Base-by-base conservation (phyloP, 768 basidiomycete species). In the Cubamyces lactineus region DNA sequence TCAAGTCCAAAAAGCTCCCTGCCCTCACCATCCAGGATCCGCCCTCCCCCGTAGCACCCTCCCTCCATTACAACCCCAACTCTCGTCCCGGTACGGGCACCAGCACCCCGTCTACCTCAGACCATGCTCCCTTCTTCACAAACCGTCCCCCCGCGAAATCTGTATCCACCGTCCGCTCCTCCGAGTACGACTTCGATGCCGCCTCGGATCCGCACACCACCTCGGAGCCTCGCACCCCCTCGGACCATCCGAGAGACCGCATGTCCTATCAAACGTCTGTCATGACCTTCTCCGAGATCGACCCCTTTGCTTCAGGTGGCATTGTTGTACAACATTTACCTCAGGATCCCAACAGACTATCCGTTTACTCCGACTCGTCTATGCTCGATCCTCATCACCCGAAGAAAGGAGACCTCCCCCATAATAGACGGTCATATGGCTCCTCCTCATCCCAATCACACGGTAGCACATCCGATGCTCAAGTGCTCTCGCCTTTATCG, bases 361-460 rank as follows among this genome's bases (percentile, higher is more conserved):
- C 86, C 23, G 79, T 76, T 15, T 81, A 82, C 67, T 86, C 86
- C 0, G 80, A 79, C 62, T 72, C 78, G 52, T 86, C 86, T 17
- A 71, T 75, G 47, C 74, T 76, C 47, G 84, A 86, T 62, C 70
- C 76, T 28, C 68, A 74, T 46, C 68, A 76, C 26, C 82, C 80
- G 71, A 76, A 75, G 57, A 67, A 57, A 28, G 79, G 80, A 17
- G 19, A 55, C n/a, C 54, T 71, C n/a, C 58, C 72, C 26, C 72
- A 73, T 55, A 78, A 81, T 66, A 77, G 85, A 57, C 72, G 76
- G 13, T 87, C 87, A 0, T 84, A 83, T 69, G 79, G 80, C 21
- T 86, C 86, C 5, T 82, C 84, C 3, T 86, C 85, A 6, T 84
- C 86, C 12, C 77, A 81, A 41, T 85, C 84, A 15, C 78, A 82